These are phyloP conservation scores for Tolypocladium paradoxum DNA, from an alignment of 2,329 filamentous ascomycete genomes.

Conservation along the genomic window DNA sequence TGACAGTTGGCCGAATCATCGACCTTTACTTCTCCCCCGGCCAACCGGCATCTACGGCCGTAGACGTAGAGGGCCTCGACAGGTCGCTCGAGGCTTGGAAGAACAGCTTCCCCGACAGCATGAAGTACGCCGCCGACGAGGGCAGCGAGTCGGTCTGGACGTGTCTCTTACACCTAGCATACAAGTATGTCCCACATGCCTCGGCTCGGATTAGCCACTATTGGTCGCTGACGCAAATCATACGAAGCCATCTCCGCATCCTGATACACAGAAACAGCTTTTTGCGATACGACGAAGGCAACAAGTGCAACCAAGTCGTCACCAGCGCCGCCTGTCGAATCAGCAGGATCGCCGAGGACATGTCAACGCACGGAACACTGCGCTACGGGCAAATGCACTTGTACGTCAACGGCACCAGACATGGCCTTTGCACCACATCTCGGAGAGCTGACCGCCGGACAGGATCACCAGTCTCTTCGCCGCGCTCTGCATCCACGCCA, in stretches of 20 bases:
- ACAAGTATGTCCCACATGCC: conserved; percentile 16
- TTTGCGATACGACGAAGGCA: conserved; percentile 14
- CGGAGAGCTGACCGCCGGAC: neutral
- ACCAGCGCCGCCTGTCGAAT: conserved; percentile 22
- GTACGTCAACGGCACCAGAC: conserved; percentile 9
- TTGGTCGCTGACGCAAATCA: neutral
- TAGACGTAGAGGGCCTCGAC: conserved; percentile 18
- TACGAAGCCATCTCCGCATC: conserved; percentile 21
- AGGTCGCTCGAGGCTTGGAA: conserved; percentile 22
- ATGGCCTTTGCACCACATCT: neutral
- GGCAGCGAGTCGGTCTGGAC: conserved; percentile 23
- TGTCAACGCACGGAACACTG: conserved; percentile 21
- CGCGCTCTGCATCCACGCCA: conserved; percentile 26
- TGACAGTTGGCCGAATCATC: conserved; percentile 21
- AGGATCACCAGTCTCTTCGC: conserved; percentile 26
- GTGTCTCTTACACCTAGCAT: conserved; percentile 25
- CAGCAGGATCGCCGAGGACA: conserved; percentile 26
- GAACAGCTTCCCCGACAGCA: conserved; percentile 17
- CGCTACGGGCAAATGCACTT: conserved; percentile 28
- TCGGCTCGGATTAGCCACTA: no score
- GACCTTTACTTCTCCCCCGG: conserved; percentile 26
- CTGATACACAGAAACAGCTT: conserved; percentile 24
- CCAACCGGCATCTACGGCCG: conserved; percentile 14
- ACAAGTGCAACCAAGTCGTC: conserved; percentile 17
- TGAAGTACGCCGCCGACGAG: conserved; percentile 19